These are phyloP conservation scores for Xanthoceras sorbifolium DNA, from an alignment of 345 rosid species.

Conservation along the genomic window DNA sequence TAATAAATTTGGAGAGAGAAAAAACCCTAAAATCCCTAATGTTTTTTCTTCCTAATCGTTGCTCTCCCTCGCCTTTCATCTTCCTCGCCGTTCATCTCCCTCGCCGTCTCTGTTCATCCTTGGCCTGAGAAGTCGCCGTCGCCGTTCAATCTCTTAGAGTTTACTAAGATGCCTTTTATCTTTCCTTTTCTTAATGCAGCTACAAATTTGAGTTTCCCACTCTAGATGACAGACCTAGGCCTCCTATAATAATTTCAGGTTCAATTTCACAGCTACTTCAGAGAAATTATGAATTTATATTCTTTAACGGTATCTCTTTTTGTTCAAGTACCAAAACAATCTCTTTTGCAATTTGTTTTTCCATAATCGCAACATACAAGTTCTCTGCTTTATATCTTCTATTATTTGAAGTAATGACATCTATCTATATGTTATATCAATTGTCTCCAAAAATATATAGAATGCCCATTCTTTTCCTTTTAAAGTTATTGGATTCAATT, in stretches of 20 bases:
- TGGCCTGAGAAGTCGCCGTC: too few species aligned
- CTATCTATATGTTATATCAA: background rate
- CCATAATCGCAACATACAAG: background rate
- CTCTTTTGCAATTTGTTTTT: slow-evolving; percentile 9
- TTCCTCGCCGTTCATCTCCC: too few species aligned
- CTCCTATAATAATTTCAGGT: slow-evolving; percentile 99
- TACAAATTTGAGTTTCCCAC: slow-evolving; percentile 99
- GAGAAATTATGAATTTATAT: slow-evolving; percentile 11
- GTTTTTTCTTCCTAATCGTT: too few species aligned
- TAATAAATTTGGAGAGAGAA: too few species aligned
- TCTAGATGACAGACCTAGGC: slow-evolving; percentile 97
- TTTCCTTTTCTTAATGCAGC: slow-evolving; percentile 51
- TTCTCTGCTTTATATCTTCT: slow-evolving; percentile 1
- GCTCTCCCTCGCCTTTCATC: too few species aligned
- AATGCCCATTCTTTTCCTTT: background rate
- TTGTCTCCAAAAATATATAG: background rate
- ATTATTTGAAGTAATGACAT: background rate
- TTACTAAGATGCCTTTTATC: slow-evolving; percentile 5
- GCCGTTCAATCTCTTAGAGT: slow-evolving; percentile 11
- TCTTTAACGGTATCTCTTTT: background rate
- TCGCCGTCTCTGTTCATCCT: too few species aligned
- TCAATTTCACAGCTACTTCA: slow-evolving; percentile 29
- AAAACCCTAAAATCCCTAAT: too few species aligned
- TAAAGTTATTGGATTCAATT: slow-evolving; percentile 3
- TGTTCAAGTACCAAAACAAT: background rate